phyloP scores from a whole-genome alignment of 768 basidiomycete species.

The Macrocybe gigantea region DNA sequence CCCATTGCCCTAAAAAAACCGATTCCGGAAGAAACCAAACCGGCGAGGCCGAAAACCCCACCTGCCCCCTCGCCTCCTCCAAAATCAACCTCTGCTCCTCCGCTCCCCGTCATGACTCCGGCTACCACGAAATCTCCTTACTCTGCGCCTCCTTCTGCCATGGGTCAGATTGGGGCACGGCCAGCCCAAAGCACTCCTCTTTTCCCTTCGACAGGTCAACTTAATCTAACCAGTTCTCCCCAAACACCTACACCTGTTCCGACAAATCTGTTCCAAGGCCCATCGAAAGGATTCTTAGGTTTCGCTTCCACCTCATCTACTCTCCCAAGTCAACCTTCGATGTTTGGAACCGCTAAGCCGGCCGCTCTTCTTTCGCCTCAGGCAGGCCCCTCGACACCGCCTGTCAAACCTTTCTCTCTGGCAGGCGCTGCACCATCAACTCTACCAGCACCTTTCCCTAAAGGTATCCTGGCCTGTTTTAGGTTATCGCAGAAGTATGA shows the following conservation, averaged over 20 bases:
- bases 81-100: constrained; percentile 1
- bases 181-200: background rate
- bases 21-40: constrained; percentile 14
- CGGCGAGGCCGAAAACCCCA: constrained; percentile 42
- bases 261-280: background rate
- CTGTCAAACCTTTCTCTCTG: too few relatives aligned
- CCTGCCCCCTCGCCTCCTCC: constrained; percentile 31
- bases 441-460: too few relatives aligned
- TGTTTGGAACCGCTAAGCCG: too few relatives aligned
- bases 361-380: too few relatives aligned
- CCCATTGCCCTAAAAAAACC: constrained; percentile 20
- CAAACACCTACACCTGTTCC: constrained; percentile 4
- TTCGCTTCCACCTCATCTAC: too few relatives aligned
- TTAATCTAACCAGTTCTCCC: background rate
- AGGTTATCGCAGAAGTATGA: too few relatives aligned
- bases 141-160: background rate
- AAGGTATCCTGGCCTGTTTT: too few relatives aligned
- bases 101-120: background rate
- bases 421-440: too few relatives aligned
- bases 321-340: too few relatives aligned
- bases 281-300: background rate
- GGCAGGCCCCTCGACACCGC: too few relatives aligned
- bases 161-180: background rate
- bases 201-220: background rate
- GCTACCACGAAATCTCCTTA: background rate